Evolutionary conservation across 768 basidiomycete genomes (phyloP).

Genomic region (Thelephora aurantiotincta): DNA sequence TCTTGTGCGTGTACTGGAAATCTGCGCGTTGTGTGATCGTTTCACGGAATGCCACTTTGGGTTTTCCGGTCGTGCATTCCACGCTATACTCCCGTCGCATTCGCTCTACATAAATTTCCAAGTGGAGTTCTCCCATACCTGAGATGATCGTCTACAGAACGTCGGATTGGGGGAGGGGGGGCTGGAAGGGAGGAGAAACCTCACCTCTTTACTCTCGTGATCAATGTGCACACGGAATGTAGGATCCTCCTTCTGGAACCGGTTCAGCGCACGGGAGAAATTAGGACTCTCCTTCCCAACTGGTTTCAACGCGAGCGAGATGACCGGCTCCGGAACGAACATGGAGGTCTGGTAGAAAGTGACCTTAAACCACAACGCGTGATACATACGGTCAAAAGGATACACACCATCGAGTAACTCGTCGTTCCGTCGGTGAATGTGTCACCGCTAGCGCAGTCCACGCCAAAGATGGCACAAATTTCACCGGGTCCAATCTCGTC

Average conservation of each 20-base stretch:
- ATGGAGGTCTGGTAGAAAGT: conserved; percentile 63
- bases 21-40: conserved; percentile 73
- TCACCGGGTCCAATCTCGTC: conserved; percentile 91
- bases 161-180: background rate
- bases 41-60: conserved; percentile 93
- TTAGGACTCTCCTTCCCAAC: conserved; percentile 88
- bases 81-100: conserved; percentile 98
- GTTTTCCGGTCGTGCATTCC: conserved; percentile 86
- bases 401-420: conserved; percentile 75
- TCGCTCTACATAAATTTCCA: conserved; percentile 98
- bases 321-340: conserved; percentile 98
- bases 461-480: conserved; percentile 98
- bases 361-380: background rate
- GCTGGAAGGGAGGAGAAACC: conserved; percentile 3
- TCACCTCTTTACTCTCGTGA: conserved; percentile 82
- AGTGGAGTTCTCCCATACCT: conserved; percentile 97
- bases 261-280: conserved; percentile 91
- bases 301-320: conserved; percentile 88
- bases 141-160: conserved; percentile 82
- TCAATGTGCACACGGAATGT: conserved; percentile 98
- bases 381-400: background rate
- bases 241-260: conserved; percentile 98
- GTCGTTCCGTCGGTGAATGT: conserved; percentile 93
- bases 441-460: conserved; percentile 95
- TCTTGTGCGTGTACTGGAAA: conserved; percentile 92